Evolutionary conservation across 2,329 filamentous ascomycete genomes (phyloP).

Genomic region (Tothia fuscella): DNA sequence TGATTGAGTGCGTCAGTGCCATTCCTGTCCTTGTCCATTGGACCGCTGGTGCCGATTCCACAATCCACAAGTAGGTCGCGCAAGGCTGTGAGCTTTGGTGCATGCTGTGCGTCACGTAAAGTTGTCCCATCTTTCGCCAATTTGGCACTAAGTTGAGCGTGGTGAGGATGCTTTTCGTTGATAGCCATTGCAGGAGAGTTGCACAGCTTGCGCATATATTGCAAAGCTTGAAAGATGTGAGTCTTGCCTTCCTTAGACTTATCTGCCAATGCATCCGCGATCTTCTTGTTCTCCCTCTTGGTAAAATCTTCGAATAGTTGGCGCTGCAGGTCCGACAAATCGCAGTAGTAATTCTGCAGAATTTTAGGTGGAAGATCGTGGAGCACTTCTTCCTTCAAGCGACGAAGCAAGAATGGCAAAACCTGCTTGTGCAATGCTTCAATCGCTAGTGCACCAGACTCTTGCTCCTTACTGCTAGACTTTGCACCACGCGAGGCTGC

Average conservation of each 20-base stretch:
- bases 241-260: constrained; percentile 84
- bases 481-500: constrained; percentile 91
- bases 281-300: constrained; percentile 80
- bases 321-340: constrained; percentile 86
- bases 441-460: constrained; percentile 88
- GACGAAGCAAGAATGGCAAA: constrained; percentile 85
- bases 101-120: constrained; percentile 75
- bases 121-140: constrained; percentile 68
- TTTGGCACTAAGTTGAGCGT: constrained; percentile 73
- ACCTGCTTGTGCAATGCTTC: constrained; percentile 99
- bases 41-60: constrained; percentile 65
- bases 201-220: constrained; percentile 99
- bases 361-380: constrained; percentile 97
- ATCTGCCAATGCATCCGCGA: constrained; percentile 66
- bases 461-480: constrained; percentile 95
- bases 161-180: constrained; percentile 84
- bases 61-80: constrained; percentile 95
- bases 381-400: constrained; percentile 93
- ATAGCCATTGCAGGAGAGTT: constrained; percentile 95
- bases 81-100: constrained; percentile 82
- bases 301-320: constrained; percentile 95
- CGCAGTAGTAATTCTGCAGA: constrained; percentile 97
- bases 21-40: constrained; percentile 6
- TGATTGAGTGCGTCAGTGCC: neutral
- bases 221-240: constrained; percentile 96